Evolutionary conservation across 768 basidiomycete species (phyloP).

Genomic region (Rubroboletus pulcherrimus): DNA sequence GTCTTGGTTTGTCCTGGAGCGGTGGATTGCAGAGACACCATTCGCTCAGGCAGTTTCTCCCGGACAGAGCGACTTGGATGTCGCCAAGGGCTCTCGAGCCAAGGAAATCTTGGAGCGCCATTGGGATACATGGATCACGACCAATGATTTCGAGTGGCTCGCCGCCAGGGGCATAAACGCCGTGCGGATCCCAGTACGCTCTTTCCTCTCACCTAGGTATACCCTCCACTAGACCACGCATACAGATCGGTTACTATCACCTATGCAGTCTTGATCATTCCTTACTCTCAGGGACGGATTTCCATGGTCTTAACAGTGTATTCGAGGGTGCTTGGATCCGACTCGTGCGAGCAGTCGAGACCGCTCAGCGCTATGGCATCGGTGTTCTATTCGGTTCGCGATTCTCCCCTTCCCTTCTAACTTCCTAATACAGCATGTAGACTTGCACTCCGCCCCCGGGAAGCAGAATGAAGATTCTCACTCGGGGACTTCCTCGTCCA

Average conservation of each 20-base stretch:
- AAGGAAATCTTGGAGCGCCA: conserved; percentile 42
- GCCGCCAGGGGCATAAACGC: conserved; percentile 52
- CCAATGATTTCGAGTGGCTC: conserved; percentile 54
- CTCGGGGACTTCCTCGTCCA: conserved; percentile 52
- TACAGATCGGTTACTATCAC: conserved; percentile 73
- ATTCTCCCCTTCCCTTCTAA: background rate
- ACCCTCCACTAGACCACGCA: background rate
- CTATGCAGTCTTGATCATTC: conserved; percentile 55
- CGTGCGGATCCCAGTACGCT: conserved; percentile 60
- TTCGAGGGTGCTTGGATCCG: conserved; percentile 67
- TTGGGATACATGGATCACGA: conserved; percentile 54
- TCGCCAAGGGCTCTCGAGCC: conserved; percentile 51
- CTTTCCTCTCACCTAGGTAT: conserved; percentile 32
- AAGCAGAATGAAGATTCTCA: conserved; percentile 72
- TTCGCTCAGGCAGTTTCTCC: conserved; percentile 51
- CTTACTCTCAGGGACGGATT: conserved; percentile 64
- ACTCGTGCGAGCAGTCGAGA: conserved; percentile 56
- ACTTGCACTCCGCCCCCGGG: conserved; percentile 72
- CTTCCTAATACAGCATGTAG: conserved; percentile 37
- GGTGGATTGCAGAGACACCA: conserved; percentile 65
- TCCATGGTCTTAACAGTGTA: conserved; percentile 44
- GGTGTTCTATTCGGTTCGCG: conserved; percentile 67
- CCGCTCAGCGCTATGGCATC: conserved; percentile 53
- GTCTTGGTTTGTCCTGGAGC: conserved; percentile 76
- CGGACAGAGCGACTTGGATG: conserved; percentile 65